phyloP scores from a whole-genome alignment of 176 grass and related monocot species.

The Musa troglodytarum region DNA sequence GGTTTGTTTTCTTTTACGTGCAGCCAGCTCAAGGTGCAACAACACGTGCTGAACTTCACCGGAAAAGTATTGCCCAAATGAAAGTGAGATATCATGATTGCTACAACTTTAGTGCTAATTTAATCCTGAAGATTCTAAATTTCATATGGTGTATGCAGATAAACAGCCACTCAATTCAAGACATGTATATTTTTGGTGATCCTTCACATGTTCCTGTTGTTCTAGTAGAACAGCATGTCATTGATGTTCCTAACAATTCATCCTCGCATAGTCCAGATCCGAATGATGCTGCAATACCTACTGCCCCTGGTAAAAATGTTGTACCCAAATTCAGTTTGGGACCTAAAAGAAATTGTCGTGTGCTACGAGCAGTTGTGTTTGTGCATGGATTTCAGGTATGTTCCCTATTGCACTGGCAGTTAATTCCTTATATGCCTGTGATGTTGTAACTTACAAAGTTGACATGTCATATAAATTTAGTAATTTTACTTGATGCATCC shows the following conservation, averaged over 20 bases:
- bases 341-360: conserved; percentile 35
- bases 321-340: conserved; percentile 19
- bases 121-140: not conserved
- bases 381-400: conserved; percentile 96
- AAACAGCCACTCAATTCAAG: conserved; percentile 50
- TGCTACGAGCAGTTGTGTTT: conserved; percentile 73
- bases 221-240: conserved; percentile 77
- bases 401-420: not conserved
- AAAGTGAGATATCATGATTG: conserved; percentile 38
- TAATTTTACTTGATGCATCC: not conserved
- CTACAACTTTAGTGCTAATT: not conserved
- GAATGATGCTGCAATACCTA: conserved; percentile 27
- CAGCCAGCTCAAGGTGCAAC: conserved; percentile 57
- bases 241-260: conserved; percentile 48
- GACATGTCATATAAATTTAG: not conserved
- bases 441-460: not conserved
- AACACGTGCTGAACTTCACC: conserved; percentile 69
- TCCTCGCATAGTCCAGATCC: conserved; percentile 21
- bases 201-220: conserved; percentile 85
- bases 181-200: conserved; percentile 89
- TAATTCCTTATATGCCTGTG: not conserved
- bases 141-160: conserved; percentile 44
- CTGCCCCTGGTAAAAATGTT: conserved; percentile 23
- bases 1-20: conserved; percentile 27
- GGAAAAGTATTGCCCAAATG: conserved; percentile 90